Percentiles rank a stretch among this genome's conserved stretches.
phyloP scores from a whole-genome alignment of 495 filamentous ascomycete species.

The Cryomyces antarcticus region DNA sequence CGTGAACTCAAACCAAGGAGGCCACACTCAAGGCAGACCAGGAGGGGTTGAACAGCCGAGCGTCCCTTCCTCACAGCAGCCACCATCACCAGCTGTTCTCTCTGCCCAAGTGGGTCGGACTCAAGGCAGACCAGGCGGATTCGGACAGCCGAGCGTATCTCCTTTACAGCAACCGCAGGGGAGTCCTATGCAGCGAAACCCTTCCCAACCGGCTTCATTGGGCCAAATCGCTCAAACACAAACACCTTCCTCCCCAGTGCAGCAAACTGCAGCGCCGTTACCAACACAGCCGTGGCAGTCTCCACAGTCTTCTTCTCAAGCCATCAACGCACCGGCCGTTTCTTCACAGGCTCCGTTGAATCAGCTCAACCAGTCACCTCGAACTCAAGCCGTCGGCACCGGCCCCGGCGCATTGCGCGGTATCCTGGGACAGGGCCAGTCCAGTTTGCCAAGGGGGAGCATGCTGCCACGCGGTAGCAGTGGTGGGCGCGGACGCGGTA shows the following conservation, averaged over 20 bases:
- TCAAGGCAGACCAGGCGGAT: background rate
- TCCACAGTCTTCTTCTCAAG: background rate
- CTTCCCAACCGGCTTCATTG: background rate
- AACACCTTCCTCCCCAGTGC: background rate
- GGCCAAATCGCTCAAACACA: background rate
- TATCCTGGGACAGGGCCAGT: constrained; percentile 3
- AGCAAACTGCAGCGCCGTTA: background rate
- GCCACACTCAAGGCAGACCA: constrained; percentile 9
- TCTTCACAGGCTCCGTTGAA: background rate
- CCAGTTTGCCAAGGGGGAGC: background rate
- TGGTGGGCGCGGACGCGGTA: background rate
- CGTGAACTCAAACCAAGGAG: background rate
- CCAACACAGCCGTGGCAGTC: constrained; percentile 3
- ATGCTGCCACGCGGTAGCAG: background rate
- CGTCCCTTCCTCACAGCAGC: constrained; percentile 1
- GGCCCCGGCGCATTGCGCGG: constrained; percentile 13
- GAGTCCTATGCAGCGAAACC: background rate
- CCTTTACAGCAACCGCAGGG: background rate
- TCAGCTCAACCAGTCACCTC: background rate
- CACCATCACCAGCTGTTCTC: background rate
- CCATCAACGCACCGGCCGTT: constrained; percentile 1
- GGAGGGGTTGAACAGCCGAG: constrained; percentile 1
- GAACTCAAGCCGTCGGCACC: constrained; percentile 7
- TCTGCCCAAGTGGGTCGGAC: too few species aligned
- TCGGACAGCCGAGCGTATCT: background rate